phyloP scores from a whole-genome alignment of 2,329 filamentous ascomycete species.

The Ceratocystis destructans region DNA sequence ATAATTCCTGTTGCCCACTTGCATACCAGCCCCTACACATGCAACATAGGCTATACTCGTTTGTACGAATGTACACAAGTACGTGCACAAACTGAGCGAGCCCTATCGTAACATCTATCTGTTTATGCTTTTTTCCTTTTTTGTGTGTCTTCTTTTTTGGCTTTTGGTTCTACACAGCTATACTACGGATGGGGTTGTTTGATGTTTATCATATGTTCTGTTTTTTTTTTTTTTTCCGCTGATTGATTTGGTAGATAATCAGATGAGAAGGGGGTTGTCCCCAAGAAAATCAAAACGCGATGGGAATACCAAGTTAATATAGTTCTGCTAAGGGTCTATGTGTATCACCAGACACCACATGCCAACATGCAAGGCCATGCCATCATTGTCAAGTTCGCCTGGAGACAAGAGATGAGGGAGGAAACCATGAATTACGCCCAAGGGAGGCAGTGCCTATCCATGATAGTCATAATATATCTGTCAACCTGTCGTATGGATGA shows the following conservation, averaged over 20 bases:
- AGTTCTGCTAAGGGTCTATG: neutral
- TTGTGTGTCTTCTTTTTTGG: neutral
- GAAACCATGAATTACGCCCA: too few relatives aligned
- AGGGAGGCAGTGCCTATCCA: too few relatives aligned
- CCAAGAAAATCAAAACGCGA: neutral
- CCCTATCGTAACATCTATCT: neutral
- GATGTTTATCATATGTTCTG: neutral
- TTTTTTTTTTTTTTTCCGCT: too few relatives aligned
- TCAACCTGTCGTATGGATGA: too few relatives aligned
- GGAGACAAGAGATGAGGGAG: too few relatives aligned
- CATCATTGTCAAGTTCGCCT: too few relatives aligned
- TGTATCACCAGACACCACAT: too few relatives aligned
- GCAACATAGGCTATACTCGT: too few relatives aligned
- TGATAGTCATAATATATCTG: too few relatives aligned
- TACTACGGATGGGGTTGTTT: neutral
- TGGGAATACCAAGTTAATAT: neutral
- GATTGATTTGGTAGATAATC: neutral
- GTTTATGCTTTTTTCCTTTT: slow-evolving; percentile 8
- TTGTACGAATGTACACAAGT: neutral
- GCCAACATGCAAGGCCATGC: too few relatives aligned
- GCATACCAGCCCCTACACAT: too few relatives aligned
- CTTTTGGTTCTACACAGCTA: neutral
- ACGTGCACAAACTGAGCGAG: neutral
- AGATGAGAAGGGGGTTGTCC: neutral
- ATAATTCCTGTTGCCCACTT: neutral